Percentiles rank a stretch among this genome's conserved stretches.
Conservation (phyloP, 345 rosid genomes). For the Erucastrum elatum region DNA sequence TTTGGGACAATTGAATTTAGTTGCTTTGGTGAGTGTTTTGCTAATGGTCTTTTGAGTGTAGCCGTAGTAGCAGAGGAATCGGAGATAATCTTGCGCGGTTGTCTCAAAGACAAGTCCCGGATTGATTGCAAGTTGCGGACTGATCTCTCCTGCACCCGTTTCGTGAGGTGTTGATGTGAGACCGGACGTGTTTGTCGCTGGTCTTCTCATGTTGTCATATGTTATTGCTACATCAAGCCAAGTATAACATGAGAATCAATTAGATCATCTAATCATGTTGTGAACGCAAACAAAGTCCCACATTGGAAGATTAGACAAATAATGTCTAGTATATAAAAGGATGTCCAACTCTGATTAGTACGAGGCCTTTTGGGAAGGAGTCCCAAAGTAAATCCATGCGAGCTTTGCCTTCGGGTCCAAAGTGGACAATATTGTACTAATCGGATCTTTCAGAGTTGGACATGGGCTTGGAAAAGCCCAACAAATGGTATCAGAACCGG, state of each 20-base stretch:
- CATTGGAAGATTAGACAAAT: too few relatives aligned
- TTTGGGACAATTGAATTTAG: slow-evolving; percentile 54
- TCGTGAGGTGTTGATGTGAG: slow-evolving; percentile 58
- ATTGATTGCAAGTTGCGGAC: slow-evolving; percentile 56
- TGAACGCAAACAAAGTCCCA: too few relatives aligned
- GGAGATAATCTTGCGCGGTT: slow-evolving; percentile 50
- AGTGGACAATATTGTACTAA: too few relatives aligned
- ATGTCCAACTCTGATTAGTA: too few relatives aligned
- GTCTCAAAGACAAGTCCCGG: slow-evolving; percentile 82
- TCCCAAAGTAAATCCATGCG: too few relatives aligned
- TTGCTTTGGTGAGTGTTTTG: slow-evolving; percentile 43
- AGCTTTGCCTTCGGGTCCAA: too few relatives aligned
- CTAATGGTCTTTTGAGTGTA: slow-evolving; percentile 54
- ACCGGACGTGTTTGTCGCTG: slow-evolving; percentile 49
- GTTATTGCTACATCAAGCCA: slow-evolving; percentile 51
- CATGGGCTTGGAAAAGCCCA: too few relatives aligned
- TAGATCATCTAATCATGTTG: neutral
- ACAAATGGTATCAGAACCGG: too few relatives aligned
- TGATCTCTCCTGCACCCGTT: slow-evolving; percentile 69
- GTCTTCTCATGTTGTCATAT: slow-evolving; percentile 49
- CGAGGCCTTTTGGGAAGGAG: too few relatives aligned
- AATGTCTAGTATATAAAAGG: too few relatives aligned
- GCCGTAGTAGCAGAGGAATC: slow-evolving; percentile 61
- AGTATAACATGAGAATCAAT: neutral
- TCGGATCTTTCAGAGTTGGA: too few relatives aligned